Conservation (phyloP, 768 basidiomycete species). For the Boletus rex-veris region DNA sequence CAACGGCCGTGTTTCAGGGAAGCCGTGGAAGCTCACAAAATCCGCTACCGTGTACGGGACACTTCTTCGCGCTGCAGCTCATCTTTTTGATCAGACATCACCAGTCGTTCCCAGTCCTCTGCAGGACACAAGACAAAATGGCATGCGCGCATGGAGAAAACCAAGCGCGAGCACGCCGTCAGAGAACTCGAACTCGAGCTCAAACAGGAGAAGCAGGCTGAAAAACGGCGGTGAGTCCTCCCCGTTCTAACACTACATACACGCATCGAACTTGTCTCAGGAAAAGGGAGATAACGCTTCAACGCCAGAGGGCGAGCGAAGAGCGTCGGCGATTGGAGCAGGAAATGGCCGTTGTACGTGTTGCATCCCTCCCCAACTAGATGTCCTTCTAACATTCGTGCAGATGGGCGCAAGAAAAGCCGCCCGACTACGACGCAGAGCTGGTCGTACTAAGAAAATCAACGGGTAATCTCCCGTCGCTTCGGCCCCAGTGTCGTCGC, state of each 20-base stretch:
- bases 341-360: conserved; percentile 31
- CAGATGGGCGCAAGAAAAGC: conserved; percentile 83
- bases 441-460: conserved; percentile 77
- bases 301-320: conserved; percentile 69
- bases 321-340: conserved; percentile 58
- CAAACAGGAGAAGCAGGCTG: conserved; percentile 72
- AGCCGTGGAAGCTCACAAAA: conserved; percentile 59
- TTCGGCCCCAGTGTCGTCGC: background rate
- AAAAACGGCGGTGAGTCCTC: conserved; percentile 50
- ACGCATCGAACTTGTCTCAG: conserved; percentile 33
- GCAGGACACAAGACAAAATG: conserved; percentile 66
- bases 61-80: background rate
- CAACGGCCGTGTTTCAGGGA: conserved; percentile 65
- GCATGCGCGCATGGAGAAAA: conserved; percentile 67
- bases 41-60: conserved; percentile 46
- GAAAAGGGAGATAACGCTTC: conserved; percentile 61
- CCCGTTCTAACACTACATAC: background rate
- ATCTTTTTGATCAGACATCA: background rate
- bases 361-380: background rate
- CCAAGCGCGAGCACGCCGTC: conserved; percentile 60
- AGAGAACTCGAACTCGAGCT: conserved; percentile 73
- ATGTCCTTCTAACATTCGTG: conserved; percentile 1
- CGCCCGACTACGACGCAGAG: conserved; percentile 65
- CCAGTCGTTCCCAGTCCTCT: conserved; percentile 67
- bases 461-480: conserved; percentile 40